phyloP scores from a whole-genome alignment of 73 alveolate species.

The Stentor roeselii region DNA sequence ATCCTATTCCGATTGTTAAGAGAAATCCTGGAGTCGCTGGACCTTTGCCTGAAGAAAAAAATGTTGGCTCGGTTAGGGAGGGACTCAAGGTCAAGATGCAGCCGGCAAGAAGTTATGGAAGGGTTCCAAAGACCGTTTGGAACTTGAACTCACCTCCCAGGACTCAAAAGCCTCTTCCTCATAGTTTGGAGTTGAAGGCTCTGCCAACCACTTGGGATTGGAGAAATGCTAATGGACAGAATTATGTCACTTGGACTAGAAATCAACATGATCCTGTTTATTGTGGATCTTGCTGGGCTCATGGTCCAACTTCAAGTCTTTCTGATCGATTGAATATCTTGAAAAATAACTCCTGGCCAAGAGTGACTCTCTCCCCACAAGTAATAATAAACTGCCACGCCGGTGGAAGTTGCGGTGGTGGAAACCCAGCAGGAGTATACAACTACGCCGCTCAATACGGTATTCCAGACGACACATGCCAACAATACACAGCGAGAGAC shows the following conservation, averaged over 20 bases:
- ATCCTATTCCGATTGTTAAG: background rate
- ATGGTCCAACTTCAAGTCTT: conserved; percentile 71
- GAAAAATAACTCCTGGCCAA: conserved; percentile 49
- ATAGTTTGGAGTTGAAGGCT: conserved; percentile 34
- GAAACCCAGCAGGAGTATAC: conserved; percentile 71
- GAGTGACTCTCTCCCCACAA: conserved; percentile 56
- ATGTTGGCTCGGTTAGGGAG: conserved; percentile 63
- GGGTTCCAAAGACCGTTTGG: conserved; percentile 76
- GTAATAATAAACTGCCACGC: conserved; percentile 72
- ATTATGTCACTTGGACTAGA: conserved; percentile 72
- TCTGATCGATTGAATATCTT: conserved; percentile 80
- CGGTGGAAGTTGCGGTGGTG: conserved; percentile 79
- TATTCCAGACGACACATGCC: conserved; percentile 68
- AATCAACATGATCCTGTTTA: conserved; percentile 73
- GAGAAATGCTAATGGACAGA: conserved; percentile 66
- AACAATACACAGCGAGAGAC: conserved; percentile 57
- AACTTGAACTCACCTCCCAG: conserved; percentile 31
- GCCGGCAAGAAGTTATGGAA: conserved; percentile 51
- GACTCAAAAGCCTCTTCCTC: conserved; percentile 55
- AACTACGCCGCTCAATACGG: conserved; percentile 52
- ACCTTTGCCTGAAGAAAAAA: conserved; percentile 68
- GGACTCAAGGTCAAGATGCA: conserved; percentile 35
- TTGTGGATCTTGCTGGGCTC: conserved; percentile 85
- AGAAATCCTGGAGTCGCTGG: conserved; percentile 71
- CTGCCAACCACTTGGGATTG: conserved; percentile 68